Percentiles rank a stretch among this genome's conserved stretches.
phyloP scores from a whole-genome alignment of 2,329 filamentous ascomycete genomes.

The Epichloe typhina region DNA sequence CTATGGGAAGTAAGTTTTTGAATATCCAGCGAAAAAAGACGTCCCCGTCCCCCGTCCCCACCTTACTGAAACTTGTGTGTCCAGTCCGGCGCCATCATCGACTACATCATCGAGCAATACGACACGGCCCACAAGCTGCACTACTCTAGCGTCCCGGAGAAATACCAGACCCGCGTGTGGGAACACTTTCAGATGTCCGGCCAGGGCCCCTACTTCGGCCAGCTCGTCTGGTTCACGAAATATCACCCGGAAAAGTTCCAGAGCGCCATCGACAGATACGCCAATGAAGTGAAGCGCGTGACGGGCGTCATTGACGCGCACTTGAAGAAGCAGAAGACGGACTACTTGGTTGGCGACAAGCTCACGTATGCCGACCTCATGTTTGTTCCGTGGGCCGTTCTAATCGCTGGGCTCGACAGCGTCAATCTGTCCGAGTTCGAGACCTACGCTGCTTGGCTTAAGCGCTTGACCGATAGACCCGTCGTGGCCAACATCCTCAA shows the following conservation, averaged over 20 bases:
- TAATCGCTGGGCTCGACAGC: neutral
- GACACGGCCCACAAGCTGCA: constrained; percentile 8
- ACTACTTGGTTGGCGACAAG: constrained; percentile 12
- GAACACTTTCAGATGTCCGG: constrained; percentile 12
- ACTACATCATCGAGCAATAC: constrained; percentile 13
- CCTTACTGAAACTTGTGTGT: no score
- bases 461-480: constrained; percentile 1
- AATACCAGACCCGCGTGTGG: constrained; percentile 8
- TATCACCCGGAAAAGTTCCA: constrained; percentile 13
- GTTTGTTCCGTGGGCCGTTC: constrained; percentile 11
- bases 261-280: constrained; percentile 16
- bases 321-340: constrained; percentile 10
- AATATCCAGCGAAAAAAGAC: no score
- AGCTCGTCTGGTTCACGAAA: constrained; percentile 11
- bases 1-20: constrained; percentile 9
- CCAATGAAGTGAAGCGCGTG: constrained; percentile 16
- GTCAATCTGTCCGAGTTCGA: neutral
- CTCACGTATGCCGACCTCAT: constrained; percentile 15
- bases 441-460: constrained; percentile 4
- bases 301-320: constrained; percentile 14
- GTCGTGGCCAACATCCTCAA: constrained; percentile 3
- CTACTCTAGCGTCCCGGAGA: constrained; percentile 6
- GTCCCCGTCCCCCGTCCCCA: no score
- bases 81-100: constrained; percentile 13
- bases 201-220: constrained; percentile 20